Base-by-base conservation (phyloP, 2,329 filamentous ascomycete species). In the Aspergillus transmontanensis region DNA sequence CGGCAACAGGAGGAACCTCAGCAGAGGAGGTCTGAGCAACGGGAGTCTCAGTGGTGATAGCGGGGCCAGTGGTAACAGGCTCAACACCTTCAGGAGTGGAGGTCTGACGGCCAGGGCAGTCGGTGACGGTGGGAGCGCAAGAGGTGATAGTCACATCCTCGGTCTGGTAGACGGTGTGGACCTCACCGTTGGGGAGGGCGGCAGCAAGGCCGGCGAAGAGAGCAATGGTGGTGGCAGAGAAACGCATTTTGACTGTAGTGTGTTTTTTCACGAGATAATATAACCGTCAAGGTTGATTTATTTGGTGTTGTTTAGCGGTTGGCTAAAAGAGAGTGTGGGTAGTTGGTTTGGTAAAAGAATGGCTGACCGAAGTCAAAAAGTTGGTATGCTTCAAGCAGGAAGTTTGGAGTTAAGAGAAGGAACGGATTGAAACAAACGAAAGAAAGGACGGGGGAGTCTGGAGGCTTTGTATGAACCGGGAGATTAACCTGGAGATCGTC, bases 111-210 rank as follows among this genome's bases (percentile, higher is more conserved):
- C 71, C 76, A 53, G 78, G 77, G 78, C 89, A 90, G 86, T 90
- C 73, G 76, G 85, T 84, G 73, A 89, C 86, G 65, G 82, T 82
- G 57, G 86, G 80, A 63, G 78, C 83, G 83, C 86, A 89, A 59
- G 84, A 86, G 77, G 85, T 89, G 83, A 89, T 80, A 79, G 87
- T 89, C 70, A 86, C 80, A 74, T 84, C 81, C 74, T 87, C 82
- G 68, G 85, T 87, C 74, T 80, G 78, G 83, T 85, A 87, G 79
- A 87, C 79, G 73, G 85, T 83, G 69, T 74, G 61, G 64, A 76
- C 69, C 60, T 70, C 72, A 63, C 71, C 73, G 64, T 72, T 69
- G 66, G 75, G 76, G 62, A 75, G 62, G 65, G 78, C 78, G 70
- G 74, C 72, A 61, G 74, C 77, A 66, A 80, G 73, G 72, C 76